phyloP scores from a whole-genome alignment of 345 rosid genomes.

The Citrus sinensis region DNA sequence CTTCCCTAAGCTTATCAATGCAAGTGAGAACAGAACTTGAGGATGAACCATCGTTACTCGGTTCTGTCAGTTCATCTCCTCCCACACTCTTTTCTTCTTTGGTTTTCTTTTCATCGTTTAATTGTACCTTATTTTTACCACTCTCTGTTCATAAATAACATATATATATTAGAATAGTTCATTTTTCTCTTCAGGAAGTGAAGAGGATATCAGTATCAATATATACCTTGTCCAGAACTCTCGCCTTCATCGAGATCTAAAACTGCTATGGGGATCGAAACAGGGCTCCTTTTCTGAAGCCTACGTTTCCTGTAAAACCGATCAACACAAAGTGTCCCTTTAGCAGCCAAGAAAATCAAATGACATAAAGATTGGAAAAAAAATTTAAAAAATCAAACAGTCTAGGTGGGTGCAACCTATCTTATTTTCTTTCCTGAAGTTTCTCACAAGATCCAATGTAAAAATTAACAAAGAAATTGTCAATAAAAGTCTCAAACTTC shows the following conservation, averaged over 20 bases:
- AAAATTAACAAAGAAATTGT: not conserved
- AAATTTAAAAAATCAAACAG: not conserved
- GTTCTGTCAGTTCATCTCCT: constrained; percentile 23
- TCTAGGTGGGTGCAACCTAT: not conserved
- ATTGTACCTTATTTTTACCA: constrained; percentile 22
- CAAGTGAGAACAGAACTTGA: constrained; percentile 43
- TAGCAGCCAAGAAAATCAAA: constrained; percentile 5
- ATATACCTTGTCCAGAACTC: constrained; percentile 32
- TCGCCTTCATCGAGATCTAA: constrained; percentile 61
- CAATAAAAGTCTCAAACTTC: not conserved
- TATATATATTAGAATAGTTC: not conserved
- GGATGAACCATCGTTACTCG: constrained; percentile 24
- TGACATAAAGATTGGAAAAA: not conserved
- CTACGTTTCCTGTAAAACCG: constrained; percentile 49
- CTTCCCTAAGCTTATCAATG: constrained; percentile 81
- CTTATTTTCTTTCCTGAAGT: not conserved
- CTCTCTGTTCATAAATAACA: constrained; percentile 26
- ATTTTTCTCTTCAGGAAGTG: not conserved
- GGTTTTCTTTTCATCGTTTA: constrained; percentile 25
- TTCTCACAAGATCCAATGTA: not conserved
- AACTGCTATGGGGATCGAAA: constrained; percentile 37
- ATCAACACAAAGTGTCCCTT: constrained; percentile 1
- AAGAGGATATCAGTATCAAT: not conserved
- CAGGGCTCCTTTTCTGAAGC: constrained; percentile 43
- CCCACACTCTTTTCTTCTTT: constrained; percentile 8